Conservation (phyloP, 83 land plant species). For the Diphasiastrum complanatum region DNA sequence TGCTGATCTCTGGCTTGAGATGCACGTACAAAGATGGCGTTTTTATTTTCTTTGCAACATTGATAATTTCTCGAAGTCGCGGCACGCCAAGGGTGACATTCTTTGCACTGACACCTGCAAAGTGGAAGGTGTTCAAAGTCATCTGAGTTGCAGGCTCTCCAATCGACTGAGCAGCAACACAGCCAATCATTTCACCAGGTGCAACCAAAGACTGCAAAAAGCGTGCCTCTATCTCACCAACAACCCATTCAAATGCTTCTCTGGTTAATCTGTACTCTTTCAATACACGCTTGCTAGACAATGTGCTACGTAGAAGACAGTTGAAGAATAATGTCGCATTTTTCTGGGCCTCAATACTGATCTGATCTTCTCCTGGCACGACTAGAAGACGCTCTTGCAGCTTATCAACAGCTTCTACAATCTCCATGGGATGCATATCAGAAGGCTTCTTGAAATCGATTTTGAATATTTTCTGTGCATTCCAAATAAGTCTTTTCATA, state of each 20-base stretch:
- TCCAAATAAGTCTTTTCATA: conserved; percentile 79
- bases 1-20: conserved; percentile 60
- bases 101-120: conserved; percentile 99
- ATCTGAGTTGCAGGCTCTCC: conserved; percentile 99
- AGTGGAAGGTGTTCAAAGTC: conserved; percentile 97
- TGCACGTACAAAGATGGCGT: conserved; percentile 92
- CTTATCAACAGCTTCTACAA: conserved; percentile 84
- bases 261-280: conserved; percentile 80
- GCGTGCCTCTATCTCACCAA: conserved; percentile 91
- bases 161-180: conserved; percentile 99
- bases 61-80: conserved; percentile 86
- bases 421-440: conserved; percentile 93
- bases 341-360: conserved; percentile 92
- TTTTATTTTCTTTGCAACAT: conserved; percentile 94
- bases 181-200: conserved; percentile 99
- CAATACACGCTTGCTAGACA: conserved; percentile 87
- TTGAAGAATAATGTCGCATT: conserved; percentile 97
- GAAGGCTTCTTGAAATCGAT: conserved; percentile 71
- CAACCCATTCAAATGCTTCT: conserved; percentile 97
- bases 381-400: conserved; percentile 85
- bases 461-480: conserved; percentile 94
- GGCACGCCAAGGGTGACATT: conserved; percentile 99
- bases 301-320: conserved; percentile 83
- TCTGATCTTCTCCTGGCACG: conserved; percentile 79
- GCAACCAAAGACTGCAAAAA: conserved; percentile 95